phyloP scores from a whole-genome alignment of 495 filamentous ascomycete genomes.

The Penicillium flavigenum region DNA sequence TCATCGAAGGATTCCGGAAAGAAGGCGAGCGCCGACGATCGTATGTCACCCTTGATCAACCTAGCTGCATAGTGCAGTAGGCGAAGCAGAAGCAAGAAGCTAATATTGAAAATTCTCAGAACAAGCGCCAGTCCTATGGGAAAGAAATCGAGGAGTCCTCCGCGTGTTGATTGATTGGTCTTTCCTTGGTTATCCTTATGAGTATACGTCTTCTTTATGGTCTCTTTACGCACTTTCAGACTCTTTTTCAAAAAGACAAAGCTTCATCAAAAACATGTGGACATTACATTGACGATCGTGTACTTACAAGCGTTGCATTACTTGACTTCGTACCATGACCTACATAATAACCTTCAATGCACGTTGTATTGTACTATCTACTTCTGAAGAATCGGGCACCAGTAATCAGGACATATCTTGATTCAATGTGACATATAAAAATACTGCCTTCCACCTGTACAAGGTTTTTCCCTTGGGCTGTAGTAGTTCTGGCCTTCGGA shows the following conservation, averaged over 20 bases:
- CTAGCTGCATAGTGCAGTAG: neutral
- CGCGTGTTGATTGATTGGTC: slow-evolving; percentile 32
- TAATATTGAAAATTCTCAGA: slow-evolving; percentile 8
- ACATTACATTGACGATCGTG: slow-evolving; percentile 5
- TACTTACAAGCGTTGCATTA: slow-evolving; percentile 12
- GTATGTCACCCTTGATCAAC: slow-evolving; percentile 46
- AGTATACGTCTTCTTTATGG: slow-evolving; percentile 4
- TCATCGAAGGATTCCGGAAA: slow-evolving; percentile 77
- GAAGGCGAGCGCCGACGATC: slow-evolving; percentile 79
- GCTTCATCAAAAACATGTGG: neutral
- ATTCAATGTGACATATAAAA: too few species aligned
- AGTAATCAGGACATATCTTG: too few species aligned
- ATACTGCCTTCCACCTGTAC: too few species aligned
- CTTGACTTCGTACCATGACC: neutral
- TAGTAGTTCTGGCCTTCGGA: too few species aligned
- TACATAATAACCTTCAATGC: neutral
- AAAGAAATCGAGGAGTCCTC: slow-evolving; percentile 34
- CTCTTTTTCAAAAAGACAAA: neutral
- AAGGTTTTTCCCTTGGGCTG: too few species aligned
- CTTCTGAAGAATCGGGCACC: neutral
- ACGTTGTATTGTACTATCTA: neutral
- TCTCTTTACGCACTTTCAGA: neutral
- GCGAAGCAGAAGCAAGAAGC: neutral
- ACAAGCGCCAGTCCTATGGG: slow-evolving; percentile 24
- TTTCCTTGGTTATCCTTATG: slow-evolving; percentile 1